Percentiles rank a stretch among this genome's conserved stretches.
phyloP scores from a whole-genome alignment of 2,329 filamentous ascomycete genomes.

The Periconia macrospinosa region DNA sequence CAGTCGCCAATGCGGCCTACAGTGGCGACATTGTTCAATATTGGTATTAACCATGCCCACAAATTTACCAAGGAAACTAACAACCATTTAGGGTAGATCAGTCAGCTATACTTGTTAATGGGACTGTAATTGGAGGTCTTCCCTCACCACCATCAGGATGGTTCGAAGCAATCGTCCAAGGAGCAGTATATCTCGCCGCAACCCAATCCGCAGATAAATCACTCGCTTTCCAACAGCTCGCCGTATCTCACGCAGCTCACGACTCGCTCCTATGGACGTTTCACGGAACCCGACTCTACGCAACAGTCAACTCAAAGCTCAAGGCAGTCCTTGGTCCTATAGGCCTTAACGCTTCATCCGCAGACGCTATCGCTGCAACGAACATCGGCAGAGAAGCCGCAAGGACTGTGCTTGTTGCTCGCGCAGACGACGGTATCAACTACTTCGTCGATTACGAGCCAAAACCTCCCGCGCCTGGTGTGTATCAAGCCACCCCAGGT shows the following conservation, averaged over 20 bases:
- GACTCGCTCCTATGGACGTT: slow-evolving; percentile 29
- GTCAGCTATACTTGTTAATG: slow-evolving; percentile 21
- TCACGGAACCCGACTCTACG: slow-evolving; percentile 29
- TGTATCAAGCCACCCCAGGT: slow-evolving; percentile 27
- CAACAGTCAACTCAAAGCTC: slow-evolving; percentile 21
- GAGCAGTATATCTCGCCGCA: slow-evolving; percentile 26
- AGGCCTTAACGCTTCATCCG: slow-evolving; percentile 18
- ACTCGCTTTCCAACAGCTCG: slow-evolving; percentile 30
- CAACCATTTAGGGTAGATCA: slow-evolving; percentile 19
- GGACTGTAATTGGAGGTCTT: slow-evolving; percentile 25
- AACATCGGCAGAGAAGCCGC: slow-evolving; percentile 22
- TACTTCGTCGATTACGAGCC: slow-evolving; percentile 26
- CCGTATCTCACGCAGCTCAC: slow-evolving; percentile 33
- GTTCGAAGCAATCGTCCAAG: slow-evolving; percentile 29
- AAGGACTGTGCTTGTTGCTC: slow-evolving; percentile 17
- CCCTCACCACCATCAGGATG: slow-evolving; percentile 31
- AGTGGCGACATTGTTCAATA: slow-evolving; percentile 23
- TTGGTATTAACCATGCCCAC: slow-evolving; percentile 9
- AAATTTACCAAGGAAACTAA: neutral
- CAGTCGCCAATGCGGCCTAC: slow-evolving; percentile 11
- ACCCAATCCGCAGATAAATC: slow-evolving; percentile 17
- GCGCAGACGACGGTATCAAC: slow-evolving; percentile 25
- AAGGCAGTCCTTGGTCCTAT: slow-evolving; percentile 19
- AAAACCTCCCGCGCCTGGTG: slow-evolving; percentile 14
- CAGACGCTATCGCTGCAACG: slow-evolving; percentile 15